Evolutionary conservation across 2,329 filamentous ascomycete species (phyloP), one percentile per base, ranked within the genome.

Genomic region (Canariomyces notabilis): DNA sequence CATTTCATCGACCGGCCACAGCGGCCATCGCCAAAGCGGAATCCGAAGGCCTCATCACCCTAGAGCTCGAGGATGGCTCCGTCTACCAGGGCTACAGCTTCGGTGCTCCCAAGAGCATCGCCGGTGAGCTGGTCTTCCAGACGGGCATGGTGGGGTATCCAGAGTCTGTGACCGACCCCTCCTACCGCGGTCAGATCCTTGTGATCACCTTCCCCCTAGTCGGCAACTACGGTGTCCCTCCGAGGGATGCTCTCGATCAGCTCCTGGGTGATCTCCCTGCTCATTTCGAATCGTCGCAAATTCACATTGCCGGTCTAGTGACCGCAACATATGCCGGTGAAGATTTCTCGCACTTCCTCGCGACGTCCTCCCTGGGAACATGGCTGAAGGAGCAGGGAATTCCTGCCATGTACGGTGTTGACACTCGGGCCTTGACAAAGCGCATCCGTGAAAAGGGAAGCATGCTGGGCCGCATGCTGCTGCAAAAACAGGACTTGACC

Each of bases 61-160:
- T 98, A 57, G 91, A 98, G 75, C 83, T 98, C 58, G 79, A 93
- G 68, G 90, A 97, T 75, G 89, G 90, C 69, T 82, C 85, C 48
- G 80, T 89, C 64, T 95, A 89, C 76, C 87, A 94, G 66, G 93
- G 93, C 59, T 89, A 88, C 75, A 95, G 89, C 78, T 98, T 98
- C 66, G 93, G 93, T 69, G 90, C 91, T 54, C 78, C 88, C 63
- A 95, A 90, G 79, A 95, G 88, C 73, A 82, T 94, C 62, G 87
- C 91, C 57, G 93, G 93, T 67, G 93, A 98, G 76, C 77, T 98
- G 66, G 93, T 98, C 71, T 98, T 98, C 75, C 91, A 97, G 78
- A 98, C 93, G 48, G 93, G 93, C 69, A 95, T 97, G 90, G 93
- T 97, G 59, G 93, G 93, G 63, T 98, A 98, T 67, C 90, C 93